Evolutionary conservation across 179 eudicot species (phyloP), one percentile per base, ranked within the genome.

Genomic region (Pouteria campechiana): DNA sequence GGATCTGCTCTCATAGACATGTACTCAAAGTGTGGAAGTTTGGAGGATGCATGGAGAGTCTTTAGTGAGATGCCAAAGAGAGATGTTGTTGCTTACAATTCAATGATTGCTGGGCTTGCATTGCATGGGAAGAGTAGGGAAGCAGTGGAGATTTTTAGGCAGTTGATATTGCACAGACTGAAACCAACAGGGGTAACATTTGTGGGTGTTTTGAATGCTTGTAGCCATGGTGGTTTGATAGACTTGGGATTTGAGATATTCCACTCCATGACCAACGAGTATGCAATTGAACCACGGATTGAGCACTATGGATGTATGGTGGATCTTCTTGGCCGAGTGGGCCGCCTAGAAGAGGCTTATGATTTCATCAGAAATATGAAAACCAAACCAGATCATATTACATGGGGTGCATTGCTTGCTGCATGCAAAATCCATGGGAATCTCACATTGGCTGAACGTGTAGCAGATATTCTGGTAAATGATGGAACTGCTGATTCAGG

Each of bases 51-150:
- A 35, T 32, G 47, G 29, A 65, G 50, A 44, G 67, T 57, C 52
- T 74, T 74, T 27, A 27, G 24, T 36, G 67, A 58, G 23, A 65
- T 69, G 64, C 63, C 52, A n/a, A 48, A 50, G 44, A 74, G 61
- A 64, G 86, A 76, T 58, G 84, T 76, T 50, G 51, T 86, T 41
- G 74, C 95, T 8, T 90, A 93, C 90, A 90, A 90, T 74, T 81
- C 95, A 35, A 86, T 86, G 79, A 86, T 90, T 24, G 68, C 95
- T 28, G 90, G 87, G 19, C 79, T 76, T 51, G 76, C 98, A 37
- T 93, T 85, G 68, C 98, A 90, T 59, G 98, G 94, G 41, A 60
- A 54, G 52, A 93, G 98, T 45, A 33, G 7, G 29, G 55, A 69
- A 52, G 80, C 80, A 19, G 38, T 74, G 39, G 54, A 69, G 41